A percentile compares a stretch with the other conserved stretches of the same genome.
These are phyloP conservation scores for Botrytis cinerea DNA, from an alignment of 2,329 filamentous ascomycete species.

Conservation along the genomic window DNA sequence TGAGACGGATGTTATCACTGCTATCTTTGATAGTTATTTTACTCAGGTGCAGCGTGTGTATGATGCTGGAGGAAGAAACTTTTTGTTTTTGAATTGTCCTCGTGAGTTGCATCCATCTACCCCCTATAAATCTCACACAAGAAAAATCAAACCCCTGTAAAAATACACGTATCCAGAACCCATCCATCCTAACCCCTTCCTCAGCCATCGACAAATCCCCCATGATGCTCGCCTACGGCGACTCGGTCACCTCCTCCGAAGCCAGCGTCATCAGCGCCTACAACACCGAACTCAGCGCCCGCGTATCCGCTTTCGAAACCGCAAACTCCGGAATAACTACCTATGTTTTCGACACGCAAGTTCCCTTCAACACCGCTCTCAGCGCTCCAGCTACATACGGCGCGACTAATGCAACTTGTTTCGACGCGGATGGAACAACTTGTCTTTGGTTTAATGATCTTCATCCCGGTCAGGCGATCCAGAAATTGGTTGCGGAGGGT, in stretches of 20 bases:
- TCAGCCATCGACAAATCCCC: neutral
- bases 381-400: conserved; percentile 25
- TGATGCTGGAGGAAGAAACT: conserved; percentile 49
- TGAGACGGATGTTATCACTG: conserved; percentile 39
- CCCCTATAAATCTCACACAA: neutral
- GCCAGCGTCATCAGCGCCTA: neutral
- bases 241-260: neutral
- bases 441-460: conserved; percentile 34
- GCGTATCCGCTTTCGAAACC: neutral
- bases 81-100: conserved; percentile 52
- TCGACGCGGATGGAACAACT: conserved; percentile 29
- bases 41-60: conserved; percentile 48
- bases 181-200: neutral
- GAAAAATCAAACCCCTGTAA: no score
- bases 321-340: neutral
- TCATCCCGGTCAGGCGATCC: conserved; percentile 32
- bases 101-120: conserved; percentile 28
- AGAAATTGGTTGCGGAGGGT: conserved; percentile 27
- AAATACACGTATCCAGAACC: neutral
- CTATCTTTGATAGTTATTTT: conserved; percentile 50
- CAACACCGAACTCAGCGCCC: neutral
- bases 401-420: conserved; percentile 29
- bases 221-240: conserved; percentile 12
- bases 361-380: neutral
- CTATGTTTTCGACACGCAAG: neutral